phyloP scores from a whole-genome alignment of 108 stramenopile genomes.

The Aurantiochytrium sp. region DNA sequence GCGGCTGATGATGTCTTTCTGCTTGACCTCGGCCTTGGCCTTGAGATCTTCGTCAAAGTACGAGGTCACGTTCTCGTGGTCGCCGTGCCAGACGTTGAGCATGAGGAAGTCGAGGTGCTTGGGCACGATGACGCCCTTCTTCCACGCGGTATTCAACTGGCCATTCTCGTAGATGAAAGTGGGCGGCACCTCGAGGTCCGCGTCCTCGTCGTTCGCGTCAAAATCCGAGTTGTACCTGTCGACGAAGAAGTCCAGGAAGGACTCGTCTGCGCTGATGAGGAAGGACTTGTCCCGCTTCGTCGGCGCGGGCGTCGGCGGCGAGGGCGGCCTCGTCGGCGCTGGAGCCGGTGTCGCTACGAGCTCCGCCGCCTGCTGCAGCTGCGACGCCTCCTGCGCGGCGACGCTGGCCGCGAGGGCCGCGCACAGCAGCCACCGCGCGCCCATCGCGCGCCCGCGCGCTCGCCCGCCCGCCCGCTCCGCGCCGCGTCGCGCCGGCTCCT shows the following conservation, averaged over 20 bases:
- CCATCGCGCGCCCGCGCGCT: no score
- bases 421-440: no score
- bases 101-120: not conserved
- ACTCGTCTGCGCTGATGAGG: not conserved
- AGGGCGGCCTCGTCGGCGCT: not conserved
- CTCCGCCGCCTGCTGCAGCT: not conserved
- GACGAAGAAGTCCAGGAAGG: not conserved
- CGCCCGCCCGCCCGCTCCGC: no score
- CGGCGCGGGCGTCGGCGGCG: not conserved
- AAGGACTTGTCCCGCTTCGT: not conserved
- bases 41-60: conserved; percentile 12
- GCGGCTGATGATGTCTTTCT: not conserved
- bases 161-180: not conserved
- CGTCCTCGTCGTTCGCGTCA: not conserved
- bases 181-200: not conserved
- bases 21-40: not conserved
- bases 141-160: not conserved
- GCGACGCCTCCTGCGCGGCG: no score
- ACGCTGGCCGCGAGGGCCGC: no score
- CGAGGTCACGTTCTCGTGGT: not conserved
- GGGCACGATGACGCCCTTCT: not conserved
- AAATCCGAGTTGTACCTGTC: not conserved
- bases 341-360: not conserved
- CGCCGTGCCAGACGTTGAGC: conserved; percentile 4
- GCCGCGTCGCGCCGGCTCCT: no score